phyloP scores from a whole-genome alignment of 495 filamentous ascomycete genomes.

The Penicillium herquei region DNA sequence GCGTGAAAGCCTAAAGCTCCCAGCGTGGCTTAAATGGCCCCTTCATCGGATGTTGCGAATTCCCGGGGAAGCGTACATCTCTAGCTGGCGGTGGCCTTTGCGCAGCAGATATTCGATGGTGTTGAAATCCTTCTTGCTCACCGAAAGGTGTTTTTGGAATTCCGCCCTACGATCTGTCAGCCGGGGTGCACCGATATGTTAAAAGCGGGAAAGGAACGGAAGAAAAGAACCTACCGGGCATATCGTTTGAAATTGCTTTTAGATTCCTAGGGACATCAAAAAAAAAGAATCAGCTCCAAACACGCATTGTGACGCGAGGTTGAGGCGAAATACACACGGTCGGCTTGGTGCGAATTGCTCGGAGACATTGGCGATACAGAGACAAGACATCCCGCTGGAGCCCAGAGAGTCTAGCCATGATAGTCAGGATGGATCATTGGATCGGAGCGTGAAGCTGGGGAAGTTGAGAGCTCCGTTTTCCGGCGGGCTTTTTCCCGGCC shows the following conservation, averaged over 20 bases:
- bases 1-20: background rate
- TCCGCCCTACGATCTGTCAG: slow-evolving; percentile 54
- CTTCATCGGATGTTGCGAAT: slow-evolving; percentile 70
- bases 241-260: slow-evolving; percentile 54
- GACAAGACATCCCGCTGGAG: slow-evolving; percentile 86
- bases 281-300: background rate
- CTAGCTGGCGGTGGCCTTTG: slow-evolving; percentile 80
- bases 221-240: slow-evolving; percentile 46
- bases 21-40: background rate
- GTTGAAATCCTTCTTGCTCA: slow-evolving; percentile 86
- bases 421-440: slow-evolving; percentile 4
- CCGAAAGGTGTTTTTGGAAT: slow-evolving; percentile 65
- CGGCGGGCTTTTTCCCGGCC: slow-evolving; percentile 27
- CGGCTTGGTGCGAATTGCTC: slow-evolving; percentile 80
- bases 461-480: slow-evolving; percentile 20
- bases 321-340: slow-evolving; percentile 45
- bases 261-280: slow-evolving; percentile 38
- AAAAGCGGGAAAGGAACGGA: slow-evolving; percentile 4
- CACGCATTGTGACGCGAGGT: background rate
- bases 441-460: slow-evolving; percentile 7
- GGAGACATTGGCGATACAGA: slow-evolving; percentile 82
- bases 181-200: slow-evolving; percentile 6
- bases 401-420: slow-evolving; percentile 65
- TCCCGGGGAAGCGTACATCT: slow-evolving; percentile 76
- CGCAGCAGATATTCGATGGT: slow-evolving; percentile 86